These are phyloP conservation scores for Excoecaria cochinchinensis DNA, from an alignment of 345 rosid species.

Conservation along the genomic window DNA sequence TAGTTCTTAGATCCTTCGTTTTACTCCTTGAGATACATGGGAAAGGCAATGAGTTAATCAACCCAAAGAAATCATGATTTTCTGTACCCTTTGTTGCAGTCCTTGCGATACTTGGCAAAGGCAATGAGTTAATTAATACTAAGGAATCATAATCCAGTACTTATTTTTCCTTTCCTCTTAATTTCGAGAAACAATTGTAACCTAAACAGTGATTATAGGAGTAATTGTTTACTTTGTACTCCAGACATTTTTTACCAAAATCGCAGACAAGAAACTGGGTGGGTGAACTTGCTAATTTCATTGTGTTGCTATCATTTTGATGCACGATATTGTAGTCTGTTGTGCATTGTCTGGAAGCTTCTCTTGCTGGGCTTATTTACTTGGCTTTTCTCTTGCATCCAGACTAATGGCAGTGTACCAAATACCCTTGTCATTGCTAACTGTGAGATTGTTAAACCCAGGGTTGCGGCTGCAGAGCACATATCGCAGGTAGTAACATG, in stretches of 20 bases:
- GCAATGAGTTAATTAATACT: background rate
- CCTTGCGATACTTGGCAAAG: background rate
- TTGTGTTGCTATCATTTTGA: background rate
- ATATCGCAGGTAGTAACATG: constrained; percentile 56
- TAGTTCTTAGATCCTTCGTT: background rate
- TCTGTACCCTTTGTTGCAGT: background rate
- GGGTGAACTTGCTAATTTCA: background rate
- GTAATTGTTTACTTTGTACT: background rate
- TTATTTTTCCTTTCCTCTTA: background rate
- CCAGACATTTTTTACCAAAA: background rate
- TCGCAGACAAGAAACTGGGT: background rate
- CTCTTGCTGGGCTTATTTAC: too few species aligned
- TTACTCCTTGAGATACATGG: background rate
- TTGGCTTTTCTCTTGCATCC: too few species aligned
- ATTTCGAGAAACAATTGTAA: background rate
- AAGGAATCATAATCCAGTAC: background rate
- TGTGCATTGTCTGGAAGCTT: too few species aligned
- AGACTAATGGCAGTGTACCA: constrained; percentile 90
- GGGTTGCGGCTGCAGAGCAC: constrained; percentile 93
- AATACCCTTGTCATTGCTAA: constrained; percentile 83
- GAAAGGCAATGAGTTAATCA: background rate
- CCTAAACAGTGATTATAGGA: background rate
- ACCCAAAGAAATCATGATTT: background rate
- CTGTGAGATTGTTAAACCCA: constrained; percentile 78
- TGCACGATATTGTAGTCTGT: background rate